Base-by-base conservation (phyloP, 2,329 filamentous ascomycete species). In the Sporothrix sp. region DNA sequence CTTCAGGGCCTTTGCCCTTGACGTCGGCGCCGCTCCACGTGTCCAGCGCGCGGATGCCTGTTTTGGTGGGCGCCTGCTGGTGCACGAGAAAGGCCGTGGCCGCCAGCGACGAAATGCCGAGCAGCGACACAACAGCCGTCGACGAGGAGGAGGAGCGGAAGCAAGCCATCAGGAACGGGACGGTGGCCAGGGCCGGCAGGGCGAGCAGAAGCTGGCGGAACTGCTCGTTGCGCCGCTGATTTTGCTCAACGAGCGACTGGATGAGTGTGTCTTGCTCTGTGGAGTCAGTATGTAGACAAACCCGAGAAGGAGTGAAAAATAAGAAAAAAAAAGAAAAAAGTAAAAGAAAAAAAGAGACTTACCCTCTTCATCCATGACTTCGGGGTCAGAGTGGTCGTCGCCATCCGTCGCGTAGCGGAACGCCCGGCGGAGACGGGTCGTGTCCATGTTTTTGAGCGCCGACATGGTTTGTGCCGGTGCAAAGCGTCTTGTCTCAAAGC, bases 351-450 rank as follows among this genome's bases (percentile, higher is more conserved):
- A 18, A 21, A 32, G 32, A 20, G 9, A 37, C 56, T 48, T 63
- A 83, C 84, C 84, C 74, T 90, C 76, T 66, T 90, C 85, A 63
- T 93, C 87, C 54, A 93, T 71, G 50, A 81, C 77, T 57, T 81
- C 75, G 11, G 77, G 74, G 63, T 75, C 72, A 32, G 76, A 71
- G 48, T 65, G 63, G 57, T 73, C 71, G 52, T 76, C 73, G 59
- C 74, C 73, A 59, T 84, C 80, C 51, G 71, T 67, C 4, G 84
- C 84, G 67, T 91, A 93, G 54, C 76, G 78, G 67, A 94, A 93
- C 8, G 85, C 84, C 60, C 78, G 84, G 60, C 89, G 82, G 39
- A 93, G 71, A 56, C 85, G 81, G 48, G 85, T 71, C 36, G 70
- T 59, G 38, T 52, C 54, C 56, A 58, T 58, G 3, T 21, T 59